Evolutionary conservation across 2,329 filamentous ascomycete species (phyloP).

Genomic region (Venturia aucupariae): DNA sequence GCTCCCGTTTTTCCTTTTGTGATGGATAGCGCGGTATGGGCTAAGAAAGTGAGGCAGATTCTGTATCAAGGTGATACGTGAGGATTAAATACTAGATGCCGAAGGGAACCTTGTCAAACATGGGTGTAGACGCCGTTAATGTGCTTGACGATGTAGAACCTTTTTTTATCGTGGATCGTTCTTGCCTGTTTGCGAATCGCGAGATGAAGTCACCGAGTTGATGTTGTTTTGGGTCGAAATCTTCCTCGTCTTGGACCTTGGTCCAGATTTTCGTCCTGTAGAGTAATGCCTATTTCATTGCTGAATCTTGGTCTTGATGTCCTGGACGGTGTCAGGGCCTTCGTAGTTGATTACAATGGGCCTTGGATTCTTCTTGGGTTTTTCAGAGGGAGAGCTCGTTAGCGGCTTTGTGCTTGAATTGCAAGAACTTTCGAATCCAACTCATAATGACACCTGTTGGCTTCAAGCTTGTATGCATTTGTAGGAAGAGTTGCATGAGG

Average conservation of each 20-base stretch:
- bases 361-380: background rate
- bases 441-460: background rate
- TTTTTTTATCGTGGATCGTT: too few relatives aligned
- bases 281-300: too few relatives aligned
- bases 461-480: background rate
- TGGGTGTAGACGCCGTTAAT: background rate
- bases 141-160: background rate
- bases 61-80: background rate
- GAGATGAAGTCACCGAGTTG: too few relatives aligned
- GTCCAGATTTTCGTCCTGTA: too few relatives aligned
- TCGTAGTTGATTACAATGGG: background rate
- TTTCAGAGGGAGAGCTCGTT: background rate
- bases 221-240: too few relatives aligned
- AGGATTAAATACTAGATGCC: background rate
- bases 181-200: too few relatives aligned
- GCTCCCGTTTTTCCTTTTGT: too few relatives aligned
- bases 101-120: background rate
- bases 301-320: background rate
- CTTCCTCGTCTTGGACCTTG: too few relatives aligned
- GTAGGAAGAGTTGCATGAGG: background rate
- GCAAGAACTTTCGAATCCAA: background rate
- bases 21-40: too few relatives aligned
- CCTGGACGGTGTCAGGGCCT: background rate
- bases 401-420: background rate
- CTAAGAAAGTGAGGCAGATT: background rate